phyloP scores from a whole-genome alignment of 495 filamentous ascomycete genomes.

The Apiosordaria backusii region DNA sequence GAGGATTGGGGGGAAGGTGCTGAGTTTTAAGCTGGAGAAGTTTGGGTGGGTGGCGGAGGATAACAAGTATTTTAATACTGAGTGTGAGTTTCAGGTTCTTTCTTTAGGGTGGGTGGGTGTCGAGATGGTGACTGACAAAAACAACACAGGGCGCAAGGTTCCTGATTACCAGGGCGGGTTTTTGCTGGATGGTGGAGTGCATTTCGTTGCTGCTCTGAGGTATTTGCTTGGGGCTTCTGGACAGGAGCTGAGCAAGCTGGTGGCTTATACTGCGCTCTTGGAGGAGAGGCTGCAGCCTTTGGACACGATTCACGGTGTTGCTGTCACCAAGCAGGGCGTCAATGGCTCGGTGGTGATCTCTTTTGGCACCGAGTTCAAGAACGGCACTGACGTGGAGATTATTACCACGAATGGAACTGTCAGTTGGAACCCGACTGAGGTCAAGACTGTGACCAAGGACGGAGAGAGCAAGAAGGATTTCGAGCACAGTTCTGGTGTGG shows the following conservation, averaged over 20 bases:
- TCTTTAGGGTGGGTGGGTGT: too few species aligned
- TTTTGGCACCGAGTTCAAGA: constrained; percentile 63
- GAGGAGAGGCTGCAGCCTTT: constrained; percentile 63
- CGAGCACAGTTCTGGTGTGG: constrained; percentile 57
- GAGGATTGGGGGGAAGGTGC: constrained; percentile 61
- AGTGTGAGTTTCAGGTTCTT: constrained; percentile 37
- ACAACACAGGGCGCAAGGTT: constrained; percentile 57
- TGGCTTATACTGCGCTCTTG: constrained; percentile 56
- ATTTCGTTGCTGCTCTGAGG: constrained; percentile 63
- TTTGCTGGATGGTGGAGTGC: constrained; percentile 71
- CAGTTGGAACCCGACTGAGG: constrained; percentile 29
- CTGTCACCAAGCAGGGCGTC: constrained; percentile 54
- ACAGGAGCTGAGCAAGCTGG: constrained; percentile 45
- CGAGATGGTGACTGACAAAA: neutral
- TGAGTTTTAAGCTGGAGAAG: constrained; percentile 59
- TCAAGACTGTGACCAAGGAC: constrained; percentile 34
- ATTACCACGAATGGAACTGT: constrained; percentile 54
- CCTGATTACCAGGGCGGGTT: constrained; percentile 76
- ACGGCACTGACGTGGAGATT: constrained; percentile 48
- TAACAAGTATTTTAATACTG: constrained; percentile 56
- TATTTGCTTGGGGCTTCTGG: constrained; percentile 54
- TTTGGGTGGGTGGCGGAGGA: constrained; percentile 49
- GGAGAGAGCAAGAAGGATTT: constrained; percentile 48
- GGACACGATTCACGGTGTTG: constrained; percentile 66
- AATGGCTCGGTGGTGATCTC: constrained; percentile 58